Percentiles rank a stretch among this genome's conserved stretches.
Conservation (phyloP, 1,139 yeast genomes). For the Taphrina betulina region DNA sequence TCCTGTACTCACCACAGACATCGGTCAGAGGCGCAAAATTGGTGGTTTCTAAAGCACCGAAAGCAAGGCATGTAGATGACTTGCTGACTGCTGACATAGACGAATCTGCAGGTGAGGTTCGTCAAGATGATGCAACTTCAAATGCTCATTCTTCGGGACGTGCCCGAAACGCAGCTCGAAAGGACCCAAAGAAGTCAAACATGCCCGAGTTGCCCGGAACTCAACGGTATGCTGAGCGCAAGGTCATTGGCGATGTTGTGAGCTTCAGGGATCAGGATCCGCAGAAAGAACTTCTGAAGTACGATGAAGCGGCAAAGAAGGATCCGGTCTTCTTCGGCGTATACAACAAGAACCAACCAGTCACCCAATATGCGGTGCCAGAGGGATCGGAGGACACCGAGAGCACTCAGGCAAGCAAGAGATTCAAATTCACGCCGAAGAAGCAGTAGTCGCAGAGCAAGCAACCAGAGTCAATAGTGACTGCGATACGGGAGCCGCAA, state of each 20-base stretch:
- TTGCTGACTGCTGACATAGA: constrained; percentile 43
- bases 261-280: constrained; percentile 45
- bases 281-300: constrained; percentile 46
- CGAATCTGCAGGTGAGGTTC: constrained; percentile 38
- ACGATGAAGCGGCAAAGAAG: constrained; percentile 43
- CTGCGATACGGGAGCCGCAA: too few species aligned
- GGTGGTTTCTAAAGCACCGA: constrained; percentile 45
- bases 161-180: constrained; percentile 33
- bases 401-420: constrained; percentile 12
- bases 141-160: constrained; percentile 20
- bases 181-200: constrained; percentile 33
- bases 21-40: constrained; percentile 46
- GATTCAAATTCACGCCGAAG: constrained; percentile 27
- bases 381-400: constrained; percentile 3
- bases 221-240: constrained; percentile 37
- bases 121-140: constrained; percentile 25
- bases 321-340: constrained; percentile 40
- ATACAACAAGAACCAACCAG: constrained; percentile 34
- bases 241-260: constrained; percentile 37
- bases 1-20: constrained; percentile 45
- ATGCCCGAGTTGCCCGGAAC: constrained; percentile 33
- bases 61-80: constrained; percentile 45
- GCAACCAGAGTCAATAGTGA: too few species aligned
- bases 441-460: too few species aligned
- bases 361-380: constrained; percentile 9